Evolutionary conservation across 192 early-diverging fungal species (phyloP).

Genomic region (Coemansia sp.): DNA sequence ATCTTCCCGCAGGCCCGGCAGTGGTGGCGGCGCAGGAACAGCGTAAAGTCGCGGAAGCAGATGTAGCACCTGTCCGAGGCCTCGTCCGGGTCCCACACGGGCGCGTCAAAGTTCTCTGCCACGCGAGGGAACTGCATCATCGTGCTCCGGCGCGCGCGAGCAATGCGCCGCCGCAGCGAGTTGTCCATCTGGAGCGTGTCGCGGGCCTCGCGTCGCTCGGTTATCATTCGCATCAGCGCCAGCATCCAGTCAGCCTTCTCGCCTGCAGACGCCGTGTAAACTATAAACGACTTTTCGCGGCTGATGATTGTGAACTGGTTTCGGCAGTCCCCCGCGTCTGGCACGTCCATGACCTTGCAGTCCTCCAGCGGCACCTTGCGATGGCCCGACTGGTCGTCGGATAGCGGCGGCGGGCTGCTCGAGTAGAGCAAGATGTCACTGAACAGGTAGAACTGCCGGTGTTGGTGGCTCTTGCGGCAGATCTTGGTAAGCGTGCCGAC

Average conservation of each 20-base stretch:
- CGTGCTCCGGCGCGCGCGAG: conserved; percentile 49
- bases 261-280: conserved; percentile 57
- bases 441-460: conserved; percentile 69
- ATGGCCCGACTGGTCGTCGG: conserved; percentile 65
- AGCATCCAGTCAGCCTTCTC: conserved; percentile 68
- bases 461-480: conserved; percentile 71
- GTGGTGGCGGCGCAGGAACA: conserved; percentile 72
- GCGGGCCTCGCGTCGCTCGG: conserved; percentile 57
- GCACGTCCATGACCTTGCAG: conserved; percentile 54
- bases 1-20: conserved; percentile 78
- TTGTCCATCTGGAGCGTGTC: conserved; percentile 62
- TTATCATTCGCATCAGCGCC: conserved; percentile 59
- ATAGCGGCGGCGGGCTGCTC: conserved; percentile 56
- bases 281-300: conserved; percentile 76
- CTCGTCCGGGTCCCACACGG: conserved; percentile 75
- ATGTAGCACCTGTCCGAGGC: conserved; percentile 65
- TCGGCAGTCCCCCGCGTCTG: conserved; percentile 55
- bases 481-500: conserved; percentile 70
- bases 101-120: conserved; percentile 66
- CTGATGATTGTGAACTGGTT: conserved; percentile 78
- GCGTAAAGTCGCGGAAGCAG: conserved; percentile 66
- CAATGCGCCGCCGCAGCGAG: conserved; percentile 38
- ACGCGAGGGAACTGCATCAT: conserved; percentile 60
- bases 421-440: conserved; percentile 77
- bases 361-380: conserved; percentile 69